Conservation (phyloP, 441 rosid species). For the Pelargonium cotyledonis region DNA sequence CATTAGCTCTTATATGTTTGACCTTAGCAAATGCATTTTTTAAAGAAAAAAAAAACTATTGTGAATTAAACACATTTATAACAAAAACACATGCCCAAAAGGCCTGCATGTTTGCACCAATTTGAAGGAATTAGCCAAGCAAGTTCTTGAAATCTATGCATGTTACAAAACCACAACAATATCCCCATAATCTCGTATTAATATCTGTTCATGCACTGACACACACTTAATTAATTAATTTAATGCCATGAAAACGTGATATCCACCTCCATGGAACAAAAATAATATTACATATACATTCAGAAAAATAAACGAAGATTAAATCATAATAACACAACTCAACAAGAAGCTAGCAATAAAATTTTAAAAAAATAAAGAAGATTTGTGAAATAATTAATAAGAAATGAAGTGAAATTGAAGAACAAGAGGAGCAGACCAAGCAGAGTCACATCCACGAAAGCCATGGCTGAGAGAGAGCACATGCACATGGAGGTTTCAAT, state of each 20-base stretch:
- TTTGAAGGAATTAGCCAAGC: background rate
- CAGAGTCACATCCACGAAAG: background rate
- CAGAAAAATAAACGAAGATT: background rate
- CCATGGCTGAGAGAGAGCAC: background rate
- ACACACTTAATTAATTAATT: background rate
- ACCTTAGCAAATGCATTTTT: too few relatives aligned
- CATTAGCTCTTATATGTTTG: too few relatives aligned
- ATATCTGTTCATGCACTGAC: background rate
- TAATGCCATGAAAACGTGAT: background rate
- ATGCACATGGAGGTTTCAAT: background rate
- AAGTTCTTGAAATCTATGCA: background rate
- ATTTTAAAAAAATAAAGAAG: background rate
- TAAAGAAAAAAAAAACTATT: too few relatives aligned
- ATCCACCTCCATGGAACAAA: background rate
- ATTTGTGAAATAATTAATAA: too few relatives aligned
- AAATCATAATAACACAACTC: too few relatives aligned
- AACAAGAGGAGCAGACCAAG: background rate
- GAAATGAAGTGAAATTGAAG: background rate
- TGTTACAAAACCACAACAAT: background rate
- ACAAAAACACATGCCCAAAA: background rate
- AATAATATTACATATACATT: too few relatives aligned
- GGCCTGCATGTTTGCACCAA: background rate
- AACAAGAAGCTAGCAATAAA: background rate
- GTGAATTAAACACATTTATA: background rate
- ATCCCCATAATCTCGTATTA: background rate